Percentiles rank a stretch among this genome's conserved stretches.
These are phyloP conservation scores for Fusarium subglutinans DNA, from an alignment of 2,329 filamentous ascomycete genomes.

Conservation along the genomic window DNA sequence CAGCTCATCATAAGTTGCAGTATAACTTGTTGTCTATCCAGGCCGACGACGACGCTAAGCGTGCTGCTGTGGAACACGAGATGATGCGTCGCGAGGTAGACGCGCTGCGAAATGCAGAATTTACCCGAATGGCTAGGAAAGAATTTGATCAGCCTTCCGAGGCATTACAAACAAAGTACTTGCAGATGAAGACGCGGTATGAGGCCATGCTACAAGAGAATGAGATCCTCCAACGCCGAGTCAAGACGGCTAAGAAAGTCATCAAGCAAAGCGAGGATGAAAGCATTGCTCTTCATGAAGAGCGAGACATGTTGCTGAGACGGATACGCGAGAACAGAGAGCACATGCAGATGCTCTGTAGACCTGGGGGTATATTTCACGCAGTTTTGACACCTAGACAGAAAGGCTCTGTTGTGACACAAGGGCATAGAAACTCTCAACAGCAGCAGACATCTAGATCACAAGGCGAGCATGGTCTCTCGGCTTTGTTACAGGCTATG, in stretches of 20 bases:
- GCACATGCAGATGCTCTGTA: constrained; percentile 81
- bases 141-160: constrained; percentile 63
- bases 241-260: constrained; percentile 79
- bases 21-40: constrained; percentile 86
- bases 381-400: constrained; percentile 68
- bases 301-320: constrained; percentile 79
- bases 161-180: constrained; percentile 62
- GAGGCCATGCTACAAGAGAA: constrained; percentile 75
- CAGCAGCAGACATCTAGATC: constrained; percentile 62
- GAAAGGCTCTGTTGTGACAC: constrained; percentile 50
- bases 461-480: constrained; percentile 70
- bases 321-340: constrained; percentile 91
- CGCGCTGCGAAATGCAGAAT: constrained; percentile 78
- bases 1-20: constrained; percentile 90
- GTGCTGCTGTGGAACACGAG: constrained; percentile 89
- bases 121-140: constrained; percentile 68
- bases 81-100: constrained; percentile 91
- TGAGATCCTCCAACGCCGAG: constrained; percentile 67
- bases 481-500: constrained; percentile 81
- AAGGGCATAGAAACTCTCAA: constrained; percentile 57
- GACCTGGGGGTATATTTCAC: constrained; percentile 75
- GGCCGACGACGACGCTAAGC: constrained; percentile 83
- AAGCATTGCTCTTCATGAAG: constrained; percentile 74
- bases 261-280: constrained; percentile 83
- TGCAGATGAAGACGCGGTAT: constrained; percentile 72